Conservation (phyloP, 2,329 filamentous ascomycete species). For the Aspergillus persii region DNA sequence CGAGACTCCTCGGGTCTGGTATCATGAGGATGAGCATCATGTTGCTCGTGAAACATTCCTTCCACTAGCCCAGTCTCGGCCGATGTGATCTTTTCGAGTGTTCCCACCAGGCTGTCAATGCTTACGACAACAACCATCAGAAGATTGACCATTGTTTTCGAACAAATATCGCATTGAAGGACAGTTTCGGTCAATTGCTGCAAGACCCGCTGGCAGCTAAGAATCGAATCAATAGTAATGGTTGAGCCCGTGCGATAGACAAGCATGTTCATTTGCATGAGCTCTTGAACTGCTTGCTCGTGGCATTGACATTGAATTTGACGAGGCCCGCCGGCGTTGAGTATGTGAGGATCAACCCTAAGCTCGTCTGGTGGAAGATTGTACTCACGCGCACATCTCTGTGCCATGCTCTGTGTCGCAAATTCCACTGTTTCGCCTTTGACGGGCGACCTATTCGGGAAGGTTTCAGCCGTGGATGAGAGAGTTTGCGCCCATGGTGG, state of each 20-base stretch:
- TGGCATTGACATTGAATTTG: constrained; percentile 24
- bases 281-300: constrained; percentile 22
- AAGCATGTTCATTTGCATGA: constrained; percentile 21
- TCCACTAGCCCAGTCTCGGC: constrained; percentile 15
- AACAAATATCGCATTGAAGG: constrained; percentile 29
- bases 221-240: constrained; percentile 25
- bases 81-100: constrained; percentile 22
- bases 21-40: constrained; percentile 8
- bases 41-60: constrained; percentile 11
- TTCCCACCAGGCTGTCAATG: constrained; percentile 29
- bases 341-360: neutral
- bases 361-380: constrained; percentile 3
- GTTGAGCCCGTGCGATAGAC: constrained; percentile 15
- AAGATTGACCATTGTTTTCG: constrained; percentile 22
- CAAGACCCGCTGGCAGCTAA: constrained; percentile 27
- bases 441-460: neutral
- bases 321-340: neutral
- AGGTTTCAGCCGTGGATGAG: neutral
- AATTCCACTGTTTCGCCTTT: neutral
- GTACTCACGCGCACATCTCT: constrained; percentile 4
- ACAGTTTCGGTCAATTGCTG: constrained; percentile 29
- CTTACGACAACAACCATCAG: constrained; percentile 31
- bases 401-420: constrained; percentile 1
- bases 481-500: constrained; percentile 10
- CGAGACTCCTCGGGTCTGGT: constrained; percentile 2